phyloP scores from a whole-genome alignment of 768 basidiomycete species.

The Lyophyllum shimeji region DNA sequence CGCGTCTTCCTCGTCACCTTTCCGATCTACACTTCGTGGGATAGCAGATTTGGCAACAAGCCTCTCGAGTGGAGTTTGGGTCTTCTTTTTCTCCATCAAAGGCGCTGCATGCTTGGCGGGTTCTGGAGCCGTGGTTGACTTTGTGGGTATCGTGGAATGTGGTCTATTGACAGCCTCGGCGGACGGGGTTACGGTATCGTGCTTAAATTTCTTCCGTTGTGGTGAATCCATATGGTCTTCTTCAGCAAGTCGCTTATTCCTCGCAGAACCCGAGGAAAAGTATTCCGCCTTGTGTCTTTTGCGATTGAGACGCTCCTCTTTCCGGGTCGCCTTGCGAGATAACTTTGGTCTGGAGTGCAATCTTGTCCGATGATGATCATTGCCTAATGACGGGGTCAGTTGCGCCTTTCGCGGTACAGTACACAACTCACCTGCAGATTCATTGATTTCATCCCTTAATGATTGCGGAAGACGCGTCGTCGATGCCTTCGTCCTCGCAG shows the following conservation, averaged over 20 bases:
- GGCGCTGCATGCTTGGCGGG: constrained; percentile 6
- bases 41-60: constrained; percentile 19
- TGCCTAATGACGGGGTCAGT: constrained; percentile 11
- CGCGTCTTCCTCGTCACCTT: constrained; percentile 72
- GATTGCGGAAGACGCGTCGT: constrained; percentile 37
- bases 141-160: not conserved
- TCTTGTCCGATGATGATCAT: constrained; percentile 19
- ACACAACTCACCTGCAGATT: constrained; percentile 15
- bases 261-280: constrained; percentile 36
- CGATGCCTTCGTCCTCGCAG: constrained; percentile 32
- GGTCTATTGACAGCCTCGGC: not conserved
- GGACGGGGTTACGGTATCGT: constrained; percentile 5
- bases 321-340: constrained; percentile 64
- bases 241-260: constrained; percentile 36
- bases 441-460: constrained; percentile 29
- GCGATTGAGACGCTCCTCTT: constrained; percentile 53
- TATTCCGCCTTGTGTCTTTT: constrained; percentile 66
- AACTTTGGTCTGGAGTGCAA: constrained; percentile 20
- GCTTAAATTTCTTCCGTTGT: constrained; percentile 48
- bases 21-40: constrained; percentile 19
- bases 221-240: constrained; percentile 49
- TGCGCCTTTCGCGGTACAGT: not conserved
- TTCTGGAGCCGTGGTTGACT: constrained; percentile 1
- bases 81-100: constrained; percentile 15
- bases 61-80: constrained; percentile 34